phyloP scores from a whole-genome alignment of 1,284 basidiomycete species.

The Trichosporon asahii region DNA sequence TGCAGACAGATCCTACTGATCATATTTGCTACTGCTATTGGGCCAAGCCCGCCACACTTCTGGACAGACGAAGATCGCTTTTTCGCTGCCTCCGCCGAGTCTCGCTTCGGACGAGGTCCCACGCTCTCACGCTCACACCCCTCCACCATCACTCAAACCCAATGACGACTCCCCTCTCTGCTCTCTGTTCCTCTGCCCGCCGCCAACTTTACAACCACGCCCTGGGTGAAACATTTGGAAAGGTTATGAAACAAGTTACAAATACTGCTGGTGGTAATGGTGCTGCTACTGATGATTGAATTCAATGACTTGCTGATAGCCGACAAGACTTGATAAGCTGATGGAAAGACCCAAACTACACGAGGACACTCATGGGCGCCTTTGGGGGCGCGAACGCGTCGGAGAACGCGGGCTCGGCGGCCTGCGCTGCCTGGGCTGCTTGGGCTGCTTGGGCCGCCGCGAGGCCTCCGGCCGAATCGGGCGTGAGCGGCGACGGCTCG shows the following conservation, averaged over 20 bases:
- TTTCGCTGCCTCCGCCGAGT: not conserved
- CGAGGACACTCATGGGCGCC: not conserved
- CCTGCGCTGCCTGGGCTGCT: too few species aligned
- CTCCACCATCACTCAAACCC: not conserved
- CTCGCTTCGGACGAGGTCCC: not conserved
- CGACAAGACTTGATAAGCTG: too few species aligned
- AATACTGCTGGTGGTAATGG: not conserved
- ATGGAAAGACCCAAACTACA: not conserved
- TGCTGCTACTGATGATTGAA: not conserved
- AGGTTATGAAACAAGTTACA: constrained; percentile 2
- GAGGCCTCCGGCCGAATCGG: not conserved
- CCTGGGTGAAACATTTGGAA: not conserved
- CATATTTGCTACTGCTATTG: not conserved
- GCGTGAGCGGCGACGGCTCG: not conserved
- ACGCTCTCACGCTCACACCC: not conserved
- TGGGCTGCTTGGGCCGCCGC: too few species aligned
- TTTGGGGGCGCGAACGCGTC: not conserved
- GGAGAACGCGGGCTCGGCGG: not conserved
- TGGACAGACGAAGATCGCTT: not conserved
- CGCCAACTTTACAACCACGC: not conserved
- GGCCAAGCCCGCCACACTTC: not conserved
- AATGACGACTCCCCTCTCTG: not conserved
- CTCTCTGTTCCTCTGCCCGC: not conserved
- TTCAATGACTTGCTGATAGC: too few species aligned
- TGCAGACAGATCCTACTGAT: not conserved